Conservation (phyloP, 176 grass and related monocot species). For the Avena atlantica region DNA sequence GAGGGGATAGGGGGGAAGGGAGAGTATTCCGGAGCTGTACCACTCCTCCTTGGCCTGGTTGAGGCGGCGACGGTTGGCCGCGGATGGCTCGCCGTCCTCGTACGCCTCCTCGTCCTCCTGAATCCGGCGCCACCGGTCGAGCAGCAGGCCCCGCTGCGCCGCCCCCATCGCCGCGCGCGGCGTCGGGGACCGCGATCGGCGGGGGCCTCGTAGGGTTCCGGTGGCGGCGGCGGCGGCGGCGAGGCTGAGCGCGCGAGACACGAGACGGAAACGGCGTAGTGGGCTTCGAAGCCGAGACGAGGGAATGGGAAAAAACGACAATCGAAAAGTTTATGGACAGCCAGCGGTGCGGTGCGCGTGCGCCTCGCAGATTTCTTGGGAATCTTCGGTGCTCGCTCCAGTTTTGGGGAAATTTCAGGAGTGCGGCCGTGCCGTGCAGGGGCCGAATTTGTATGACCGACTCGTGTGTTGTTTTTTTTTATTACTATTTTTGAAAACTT, state of each 20-base stretch:
- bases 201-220: conserved; percentile 45
- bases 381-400: neutral
- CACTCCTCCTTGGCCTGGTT: conserved; percentile 68
- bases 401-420: neutral
- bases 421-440: too few species aligned
- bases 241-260: neutral
- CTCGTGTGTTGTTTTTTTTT: too few species aligned
- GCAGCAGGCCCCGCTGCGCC: conserved; percentile 49
- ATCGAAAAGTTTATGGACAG: conserved; percentile 1
- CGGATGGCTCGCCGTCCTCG: conserved; percentile 46
- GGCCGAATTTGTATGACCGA: neutral
- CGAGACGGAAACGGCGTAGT: neutral
- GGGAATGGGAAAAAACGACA: neutral
- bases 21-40: conserved; percentile 27
- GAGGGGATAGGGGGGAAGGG: neutral
- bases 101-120: conserved; percentile 69
- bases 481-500: too few species aligned
- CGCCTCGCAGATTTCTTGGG: neutral
- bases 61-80: conserved; percentile 53
- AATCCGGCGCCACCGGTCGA: conserved; percentile 73
- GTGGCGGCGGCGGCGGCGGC: conserved; percentile 31
- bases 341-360: neutral
- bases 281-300: conserved; percentile 12
- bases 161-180: conserved; percentile 43
- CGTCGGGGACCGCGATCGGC: conserved; percentile 17